Base-by-base conservation (phyloP, 768 basidiomycete genomes). In the Boletus reticuloceps region DNA sequence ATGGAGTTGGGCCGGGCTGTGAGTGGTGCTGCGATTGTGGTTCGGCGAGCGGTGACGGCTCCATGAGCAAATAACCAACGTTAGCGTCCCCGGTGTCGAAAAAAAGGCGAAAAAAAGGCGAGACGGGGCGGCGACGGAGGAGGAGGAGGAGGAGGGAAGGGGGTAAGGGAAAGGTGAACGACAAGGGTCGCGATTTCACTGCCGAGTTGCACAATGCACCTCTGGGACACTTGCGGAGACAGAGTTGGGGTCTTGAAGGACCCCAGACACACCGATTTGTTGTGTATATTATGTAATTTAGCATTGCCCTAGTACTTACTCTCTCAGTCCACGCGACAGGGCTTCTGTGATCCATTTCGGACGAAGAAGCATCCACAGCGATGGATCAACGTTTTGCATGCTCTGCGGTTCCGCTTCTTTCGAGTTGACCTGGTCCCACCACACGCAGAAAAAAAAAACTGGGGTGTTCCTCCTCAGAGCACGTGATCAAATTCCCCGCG, bases 231-330 rank as follows among this genome's bases (percentile, higher is more conserved):
- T 25, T 51, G 51, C 54, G 54, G 54, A 49, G 12, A 54, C 12
- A n/a, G 39, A 32, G 31, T 43, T 43, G 60, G 57, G 64, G 66
- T 68, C 65, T 45, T 22, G 14, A 17, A 19, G 50, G 66, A 70
- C 69, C 66, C 66, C 50, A 2, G 40, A 57, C 2, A 59, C 61
- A 5, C 6, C 0, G 0, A 49, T 53, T 55, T 48, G 20, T 49
- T 54, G 48, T 54, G 34, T 8, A 16, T 9, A 48, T 67, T 63
- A 62, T 22, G 38, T 62, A 59, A 62, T 46, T 14, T 6, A 38
- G 42, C 0, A 19, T 37, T 6, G 13, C 13, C 12, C 3, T 22
- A 37, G 14, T n/a, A n/a, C n/a, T n/a, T 17, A 6, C 13, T 12
- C 36, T 37, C 36, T 37, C 36, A 6, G 13, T 37, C 36, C 16